Conservation (phyloP, 2,329 filamentous ascomycete species). For the Stromatinia cepivora region DNA sequence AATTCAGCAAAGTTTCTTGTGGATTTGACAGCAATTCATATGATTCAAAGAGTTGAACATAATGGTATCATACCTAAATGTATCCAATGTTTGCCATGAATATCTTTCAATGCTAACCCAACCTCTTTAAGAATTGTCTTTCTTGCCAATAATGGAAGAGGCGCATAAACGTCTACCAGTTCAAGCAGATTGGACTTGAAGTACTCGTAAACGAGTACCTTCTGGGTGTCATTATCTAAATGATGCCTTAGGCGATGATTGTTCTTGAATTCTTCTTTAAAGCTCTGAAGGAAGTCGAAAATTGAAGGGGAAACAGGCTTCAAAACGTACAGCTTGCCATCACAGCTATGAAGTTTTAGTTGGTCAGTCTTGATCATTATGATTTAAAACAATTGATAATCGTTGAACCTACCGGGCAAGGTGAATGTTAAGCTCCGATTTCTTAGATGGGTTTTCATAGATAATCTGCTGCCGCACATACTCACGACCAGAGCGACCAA, state of each 20-base stretch:
- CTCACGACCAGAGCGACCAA: background rate
- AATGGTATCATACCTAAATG: constrained; percentile 22
- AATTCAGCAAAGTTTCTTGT: too few relatives aligned
- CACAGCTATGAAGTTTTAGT: too few relatives aligned
- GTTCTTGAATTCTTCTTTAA: background rate
- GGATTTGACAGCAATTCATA: too few relatives aligned
- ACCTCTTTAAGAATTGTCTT: constrained; percentile 15
- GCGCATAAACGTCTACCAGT: background rate
- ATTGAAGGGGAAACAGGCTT: constrained; percentile 7
- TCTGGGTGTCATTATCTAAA: background rate
- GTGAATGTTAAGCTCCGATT: background rate
- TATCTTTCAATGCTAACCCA: constrained; percentile 24
- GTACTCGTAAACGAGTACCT: constrained; percentile 14
- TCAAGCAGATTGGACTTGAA: constrained; percentile 2
- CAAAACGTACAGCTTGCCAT: background rate
- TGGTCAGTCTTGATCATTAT: too few relatives aligned
- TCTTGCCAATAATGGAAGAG: constrained; percentile 13
- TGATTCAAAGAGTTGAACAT: background rate
- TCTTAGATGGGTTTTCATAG: background rate
- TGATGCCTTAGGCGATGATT: background rate
- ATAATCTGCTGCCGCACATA: background rate
- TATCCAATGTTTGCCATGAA: constrained; percentile 27
- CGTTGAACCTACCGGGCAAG: background rate
- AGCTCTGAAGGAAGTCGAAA: constrained; percentile 5
- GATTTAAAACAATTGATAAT: background rate